These are phyloP conservation scores for Ustilago sp. DNA, from an alignment of 1,284 basidiomycete species.

Conservation along the genomic window DNA sequence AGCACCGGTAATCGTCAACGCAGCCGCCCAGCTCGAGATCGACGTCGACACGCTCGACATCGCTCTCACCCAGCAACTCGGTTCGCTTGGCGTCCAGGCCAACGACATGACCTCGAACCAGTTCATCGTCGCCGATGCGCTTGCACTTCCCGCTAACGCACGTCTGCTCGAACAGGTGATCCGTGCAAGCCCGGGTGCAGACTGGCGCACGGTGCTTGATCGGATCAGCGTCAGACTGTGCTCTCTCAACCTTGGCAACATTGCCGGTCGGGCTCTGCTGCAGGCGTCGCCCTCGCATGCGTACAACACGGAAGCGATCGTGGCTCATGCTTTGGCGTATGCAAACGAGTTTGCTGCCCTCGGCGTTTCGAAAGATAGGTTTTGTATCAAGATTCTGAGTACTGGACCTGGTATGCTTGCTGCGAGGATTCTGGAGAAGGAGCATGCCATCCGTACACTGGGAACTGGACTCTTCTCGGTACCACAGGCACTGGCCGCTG, in stretches of 20 bases:
- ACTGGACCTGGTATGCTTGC: slow-evolving; percentile 68
- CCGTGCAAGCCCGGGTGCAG: slow-evolving; percentile 21
- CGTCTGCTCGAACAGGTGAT: slow-evolving; percentile 27
- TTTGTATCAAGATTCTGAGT: slow-evolving; percentile 69
- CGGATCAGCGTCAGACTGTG: slow-evolving; percentile 32
- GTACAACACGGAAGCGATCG: slow-evolving; percentile 30
- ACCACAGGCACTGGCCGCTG: slow-evolving; percentile 68
- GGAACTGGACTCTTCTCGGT: slow-evolving; percentile 68
- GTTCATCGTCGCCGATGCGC: slow-evolving; percentile 43
- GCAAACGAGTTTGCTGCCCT: slow-evolving; percentile 24
- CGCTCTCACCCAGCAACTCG: slow-evolving; percentile 33
- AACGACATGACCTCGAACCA: slow-evolving; percentile 51
- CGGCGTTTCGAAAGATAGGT: slow-evolving; percentile 54
- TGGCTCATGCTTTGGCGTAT: slow-evolving; percentile 34
- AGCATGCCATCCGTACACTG: slow-evolving; percentile 66
- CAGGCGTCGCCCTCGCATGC: slow-evolving; percentile 33
- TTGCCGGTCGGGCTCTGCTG: slow-evolving; percentile 27
- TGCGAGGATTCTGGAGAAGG: slow-evolving; percentile 43
- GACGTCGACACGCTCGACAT: slow-evolving; percentile 42
- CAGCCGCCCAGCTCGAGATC: slow-evolving; percentile 40
- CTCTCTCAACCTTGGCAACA: slow-evolving; percentile 34
- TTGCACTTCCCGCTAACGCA: slow-evolving; percentile 18
- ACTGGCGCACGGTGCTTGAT: slow-evolving; percentile 36
- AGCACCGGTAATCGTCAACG: slow-evolving; percentile 37
- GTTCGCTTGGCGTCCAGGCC: slow-evolving; percentile 34